Conservation (phyloP, 1,139 yeast genomes). For the Geotrichum histeridarum region DNA sequence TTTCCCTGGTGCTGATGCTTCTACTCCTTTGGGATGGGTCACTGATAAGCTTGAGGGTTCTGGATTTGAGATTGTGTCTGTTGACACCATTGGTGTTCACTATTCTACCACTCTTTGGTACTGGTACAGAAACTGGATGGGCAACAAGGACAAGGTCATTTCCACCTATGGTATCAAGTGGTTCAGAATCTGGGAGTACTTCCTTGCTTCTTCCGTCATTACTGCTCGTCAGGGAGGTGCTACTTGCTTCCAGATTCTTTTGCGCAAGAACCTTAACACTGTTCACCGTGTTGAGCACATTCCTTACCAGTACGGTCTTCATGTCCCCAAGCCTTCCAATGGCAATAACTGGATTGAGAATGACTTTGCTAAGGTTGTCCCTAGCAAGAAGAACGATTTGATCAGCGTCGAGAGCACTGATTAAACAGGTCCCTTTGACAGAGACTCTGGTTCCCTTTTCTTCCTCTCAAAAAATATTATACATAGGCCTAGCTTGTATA, state of each 20-base stretch:
- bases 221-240: conserved; percentile 93
- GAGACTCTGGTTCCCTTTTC: no score
- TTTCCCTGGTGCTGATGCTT: conserved; percentile 97
- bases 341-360: conserved; percentile 47
- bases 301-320: conserved; percentile 72
- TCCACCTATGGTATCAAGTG: conserved; percentile 83
- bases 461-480: no score
- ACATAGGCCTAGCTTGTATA: no score
- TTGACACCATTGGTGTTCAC: conserved; percentile 89
- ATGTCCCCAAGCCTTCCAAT: conserved; percentile 56
- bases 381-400: conserved; percentile 9
- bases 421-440: neutral
- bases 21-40: conserved; percentile 86
- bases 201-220: conserved; percentile 75
- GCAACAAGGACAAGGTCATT: conserved; percentile 70
- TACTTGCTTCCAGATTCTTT: conserved; percentile 82
- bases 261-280: conserved; percentile 83
- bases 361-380: conserved; percentile 19
- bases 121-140: conserved; percentile 95
- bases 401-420: conserved; percentile 15
- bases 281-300: conserved; percentile 79
- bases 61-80: conserved; percentile 79
- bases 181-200: conserved; percentile 93
- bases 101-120: conserved; percentile 89
- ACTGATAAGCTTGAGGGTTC: conserved; percentile 70